Conservation (phyloP, 1,139 yeast species). For the Nadsonia commutata region DNA sequence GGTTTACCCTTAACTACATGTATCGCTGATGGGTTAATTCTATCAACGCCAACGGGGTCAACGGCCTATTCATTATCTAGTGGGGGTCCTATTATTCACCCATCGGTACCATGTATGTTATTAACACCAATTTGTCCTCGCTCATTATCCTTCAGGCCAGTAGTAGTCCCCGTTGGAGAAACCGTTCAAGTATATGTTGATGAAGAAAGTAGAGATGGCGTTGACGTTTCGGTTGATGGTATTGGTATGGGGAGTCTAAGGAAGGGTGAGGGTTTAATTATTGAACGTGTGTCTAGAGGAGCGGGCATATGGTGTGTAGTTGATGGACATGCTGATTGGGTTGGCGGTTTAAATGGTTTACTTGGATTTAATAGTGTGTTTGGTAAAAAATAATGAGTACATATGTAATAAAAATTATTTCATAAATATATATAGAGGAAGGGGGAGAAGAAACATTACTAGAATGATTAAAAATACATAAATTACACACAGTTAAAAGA, state of each 20-base stretch:
- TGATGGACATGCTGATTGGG: conserved; percentile 76
- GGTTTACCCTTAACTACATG: conserved; percentile 76
- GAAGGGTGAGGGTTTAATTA: conserved; percentile 70
- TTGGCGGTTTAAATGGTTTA: conserved; percentile 70
- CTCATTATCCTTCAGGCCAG: conserved; percentile 74
- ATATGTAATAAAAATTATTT: conserved; percentile 4
- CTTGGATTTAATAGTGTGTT: conserved; percentile 81
- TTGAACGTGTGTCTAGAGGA: conserved; percentile 25
- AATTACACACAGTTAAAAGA: neutral
- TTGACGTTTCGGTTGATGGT: conserved; percentile 60
- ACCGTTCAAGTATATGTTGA: conserved; percentile 51
- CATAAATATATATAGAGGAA: neutral
- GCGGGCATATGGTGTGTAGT: conserved; percentile 87
- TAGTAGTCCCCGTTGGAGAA: conserved; percentile 47
- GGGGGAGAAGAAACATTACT: neutral
- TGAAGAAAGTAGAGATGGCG: conserved; percentile 22
- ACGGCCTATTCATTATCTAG: conserved; percentile 84
- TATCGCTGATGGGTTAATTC: conserved; percentile 77
- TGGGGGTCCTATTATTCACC: conserved; percentile 89
- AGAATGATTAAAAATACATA: neutral
- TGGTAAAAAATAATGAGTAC: conserved; percentile 20
- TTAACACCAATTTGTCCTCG: conserved; percentile 92
- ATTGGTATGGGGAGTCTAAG: conserved; percentile 51
- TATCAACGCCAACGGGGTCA: conserved; percentile 88
- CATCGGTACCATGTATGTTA: conserved; percentile 67